phyloP scores from a whole-genome alignment of 257 asterid genomes.

The Nemophila menziesii region DNA sequence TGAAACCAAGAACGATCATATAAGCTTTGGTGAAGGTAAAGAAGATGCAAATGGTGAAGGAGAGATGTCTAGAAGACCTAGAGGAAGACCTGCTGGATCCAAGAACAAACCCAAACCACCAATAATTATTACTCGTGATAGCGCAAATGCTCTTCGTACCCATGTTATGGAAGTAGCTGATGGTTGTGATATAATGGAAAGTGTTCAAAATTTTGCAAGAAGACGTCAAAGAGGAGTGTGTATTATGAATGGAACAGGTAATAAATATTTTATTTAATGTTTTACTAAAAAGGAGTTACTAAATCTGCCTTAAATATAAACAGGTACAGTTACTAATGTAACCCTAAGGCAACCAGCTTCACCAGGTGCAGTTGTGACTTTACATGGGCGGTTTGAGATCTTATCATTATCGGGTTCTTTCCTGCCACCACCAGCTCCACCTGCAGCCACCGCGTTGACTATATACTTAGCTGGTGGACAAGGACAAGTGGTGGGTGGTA shows the following conservation, averaged over 20 bases:
- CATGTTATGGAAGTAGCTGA: slow-evolving; percentile 90
- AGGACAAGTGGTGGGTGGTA: slow-evolving; percentile 92
- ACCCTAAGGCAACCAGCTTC: slow-evolving; percentile 76
- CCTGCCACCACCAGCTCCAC: slow-evolving; percentile 88
- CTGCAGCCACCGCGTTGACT: slow-evolving; percentile 60
- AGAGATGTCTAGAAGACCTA: slow-evolving; percentile 41
- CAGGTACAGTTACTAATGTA: slow-evolving; percentile 72
- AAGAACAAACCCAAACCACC: slow-evolving; percentile 87
- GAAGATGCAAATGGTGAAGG: slow-evolving; percentile 22
- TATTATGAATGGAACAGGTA: slow-evolving; percentile 72
- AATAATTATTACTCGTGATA: slow-evolving; percentile 77
- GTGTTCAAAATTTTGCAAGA: slow-evolving; percentile 61
- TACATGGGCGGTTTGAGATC: slow-evolving; percentile 85
- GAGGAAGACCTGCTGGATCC: slow-evolving; percentile 91
- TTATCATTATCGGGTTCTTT: slow-evolving; percentile 66
- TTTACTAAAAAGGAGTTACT: too few relatives aligned
- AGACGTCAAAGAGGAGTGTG: slow-evolving; percentile 82
- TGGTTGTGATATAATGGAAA: slow-evolving; percentile 71
- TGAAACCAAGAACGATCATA: slow-evolving; percentile 20
- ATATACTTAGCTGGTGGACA: slow-evolving; percentile 82
- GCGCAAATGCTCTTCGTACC: slow-evolving; percentile 82
- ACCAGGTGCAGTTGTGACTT: slow-evolving; percentile 59
- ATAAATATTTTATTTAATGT: too few relatives aligned
- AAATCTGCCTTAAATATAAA: too few relatives aligned
- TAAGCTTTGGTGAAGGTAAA: slow-evolving; percentile 5